Conservation (phyloP, 2,329 filamentous ascomycete genomes). For the Cercospora berteroae region DNA sequence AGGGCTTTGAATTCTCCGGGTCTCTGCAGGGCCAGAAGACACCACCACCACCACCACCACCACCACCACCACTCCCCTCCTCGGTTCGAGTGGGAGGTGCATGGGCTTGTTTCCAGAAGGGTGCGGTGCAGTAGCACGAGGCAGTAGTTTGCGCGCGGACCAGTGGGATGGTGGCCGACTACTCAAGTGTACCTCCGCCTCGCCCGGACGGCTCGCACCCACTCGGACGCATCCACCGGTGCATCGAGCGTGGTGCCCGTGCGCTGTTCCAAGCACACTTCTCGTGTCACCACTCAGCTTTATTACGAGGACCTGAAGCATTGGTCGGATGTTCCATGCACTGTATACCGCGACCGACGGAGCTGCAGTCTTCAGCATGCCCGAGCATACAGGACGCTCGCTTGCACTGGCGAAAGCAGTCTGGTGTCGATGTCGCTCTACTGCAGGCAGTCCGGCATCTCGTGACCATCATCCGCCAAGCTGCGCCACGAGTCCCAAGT, state of each 20-base stretch:
- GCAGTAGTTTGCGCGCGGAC: conserved; percentile 1
- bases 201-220: neutral
- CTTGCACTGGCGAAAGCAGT: neutral
- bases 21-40: neutral
- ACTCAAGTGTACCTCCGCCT: neutral
- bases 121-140: conserved; percentile 1
- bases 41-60: neutral
- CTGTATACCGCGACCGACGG: too few relatives aligned
- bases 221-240: neutral
- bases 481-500: conserved; percentile 9
- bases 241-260: neutral
- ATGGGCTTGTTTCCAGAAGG: neutral
- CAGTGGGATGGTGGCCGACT: conserved; percentile 13
- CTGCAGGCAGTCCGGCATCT: neutral
- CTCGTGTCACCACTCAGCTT: neutral
- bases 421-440: neutral
- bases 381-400: neutral
- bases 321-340: too few relatives aligned
- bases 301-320: too few relatives aligned
- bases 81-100: neutral
- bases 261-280: neutral
- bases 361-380: neutral
- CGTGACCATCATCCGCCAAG: conserved; percentile 2
- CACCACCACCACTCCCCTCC: neutral
- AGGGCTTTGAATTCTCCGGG: neutral